Base-by-base conservation (phyloP, 768 basidiomycete species). In the Mycena vulgaris region DNA sequence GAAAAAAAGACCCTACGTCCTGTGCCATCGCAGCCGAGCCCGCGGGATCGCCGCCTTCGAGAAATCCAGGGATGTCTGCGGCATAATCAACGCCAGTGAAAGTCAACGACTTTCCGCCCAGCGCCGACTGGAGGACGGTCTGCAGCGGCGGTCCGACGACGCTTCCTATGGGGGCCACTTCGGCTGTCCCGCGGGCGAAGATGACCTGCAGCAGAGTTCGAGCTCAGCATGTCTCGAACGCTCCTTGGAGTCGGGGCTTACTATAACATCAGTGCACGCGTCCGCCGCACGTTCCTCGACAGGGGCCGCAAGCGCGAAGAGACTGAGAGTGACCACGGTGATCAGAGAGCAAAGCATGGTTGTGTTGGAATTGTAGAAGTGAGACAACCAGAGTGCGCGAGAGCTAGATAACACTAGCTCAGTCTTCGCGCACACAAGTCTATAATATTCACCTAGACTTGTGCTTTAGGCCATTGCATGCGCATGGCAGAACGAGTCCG, bases 31-130 rank as follows among this genome's bases (percentile, higher is more conserved):
- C 82, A 21, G 74, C 67, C 1, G 81, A 79, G 23, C 82, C 83
- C 3, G 74, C 69, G 0, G 73, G 78, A 68, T 83, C 80, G 23
- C 84, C 84, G 0, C 83, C 84, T 39, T 76, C 79, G 35, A 83
- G 68, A 72, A 83, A 84, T 11, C 83, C 82, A 21, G 73, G 75
- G 25, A 84, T 69, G 35, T 49, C 69, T 0, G 83, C 83, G 0
- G 83, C 72, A 39, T 85, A 85, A 53, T 81, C 61, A 28, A 85
- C 79, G 17, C 83, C 83, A 14, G 76, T 73, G 65, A 85, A 85
- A 33, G 71, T 79, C 23, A 84, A 72, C 1, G 80, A 74, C 63
- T 74, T 77, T 0, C 75, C 70, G 3, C 75, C 79, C 10, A 83
- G 68, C 5, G 79, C 78, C 5, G 69, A 45, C 42, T 68, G 68